Evolutionary conservation across 768 basidiomycete genomes (phyloP).

Genomic region (Phylloporus arenicola): DNA sequence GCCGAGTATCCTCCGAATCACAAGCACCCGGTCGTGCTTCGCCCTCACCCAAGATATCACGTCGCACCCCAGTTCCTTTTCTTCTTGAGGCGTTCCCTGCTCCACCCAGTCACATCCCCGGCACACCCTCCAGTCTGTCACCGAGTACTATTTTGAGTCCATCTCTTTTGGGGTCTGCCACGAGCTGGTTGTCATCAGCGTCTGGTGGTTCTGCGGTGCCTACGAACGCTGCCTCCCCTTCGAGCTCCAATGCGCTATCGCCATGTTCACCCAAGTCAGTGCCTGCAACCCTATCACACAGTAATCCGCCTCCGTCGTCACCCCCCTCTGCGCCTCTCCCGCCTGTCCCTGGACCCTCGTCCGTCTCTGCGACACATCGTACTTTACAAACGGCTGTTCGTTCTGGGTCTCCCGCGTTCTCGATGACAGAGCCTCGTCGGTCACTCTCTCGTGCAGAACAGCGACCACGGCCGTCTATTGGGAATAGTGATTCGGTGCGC

Average conservation of each 20-base stretch:
- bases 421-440: slow-evolving; percentile 14
- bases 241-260: slow-evolving; percentile 4
- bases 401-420: slow-evolving; percentile 22
- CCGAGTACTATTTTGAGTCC: slow-evolving; percentile 6
- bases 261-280: slow-evolving; percentile 15
- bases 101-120: slow-evolving; percentile 32
- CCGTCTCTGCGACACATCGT: slow-evolving; percentile 42
- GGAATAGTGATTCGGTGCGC: slow-evolving; percentile 10
- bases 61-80: slow-evolving; percentile 30
- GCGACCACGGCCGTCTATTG: slow-evolving; percentile 14
- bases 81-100: slow-evolving; percentile 35
- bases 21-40: slow-evolving; percentile 22
- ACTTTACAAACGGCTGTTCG: slow-evolving; percentile 20
- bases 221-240: background rate
- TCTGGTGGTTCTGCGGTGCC: slow-evolving; percentile 3
- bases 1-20: slow-evolving; percentile 26
- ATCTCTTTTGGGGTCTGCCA: slow-evolving; percentile 12
- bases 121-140: slow-evolving; percentile 13
- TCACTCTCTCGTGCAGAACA: slow-evolving; percentile 17
- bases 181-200: slow-evolving; percentile 2
- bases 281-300: slow-evolving; percentile 1
- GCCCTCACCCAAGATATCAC: slow-evolving; percentile 23
- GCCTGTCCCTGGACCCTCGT: slow-evolving; percentile 59
- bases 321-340: slow-evolving; percentile 60
- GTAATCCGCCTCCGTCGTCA: slow-evolving; percentile 52